Conservation (phyloP, 2,329 filamentous ascomycete species). For the Aspergillus puulaauensis region DNA sequence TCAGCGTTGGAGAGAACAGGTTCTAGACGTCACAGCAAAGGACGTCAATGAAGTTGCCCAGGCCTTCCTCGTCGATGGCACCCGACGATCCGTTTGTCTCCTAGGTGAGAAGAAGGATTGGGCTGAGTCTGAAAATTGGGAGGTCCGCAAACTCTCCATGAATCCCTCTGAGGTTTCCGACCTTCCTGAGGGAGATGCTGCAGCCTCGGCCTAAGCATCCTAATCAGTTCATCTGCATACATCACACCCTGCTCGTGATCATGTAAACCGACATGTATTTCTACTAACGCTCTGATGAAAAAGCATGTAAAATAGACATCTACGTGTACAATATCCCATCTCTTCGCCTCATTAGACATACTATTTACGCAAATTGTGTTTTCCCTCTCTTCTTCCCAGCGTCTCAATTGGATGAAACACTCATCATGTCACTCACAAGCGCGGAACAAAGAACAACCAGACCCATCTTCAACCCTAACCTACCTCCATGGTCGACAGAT, state of each 20-base stretch:
- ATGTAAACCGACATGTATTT: conserved; percentile 12
- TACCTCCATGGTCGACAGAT: conserved; percentile 50
- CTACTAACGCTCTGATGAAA: conserved; percentile 16
- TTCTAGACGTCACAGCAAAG: conserved; percentile 80
- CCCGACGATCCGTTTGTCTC: conserved; percentile 64
- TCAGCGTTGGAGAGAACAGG: conserved; percentile 75
- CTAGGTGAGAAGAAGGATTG: conserved; percentile 82
- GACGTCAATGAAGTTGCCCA: conserved; percentile 81
- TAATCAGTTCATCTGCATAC: neutral
- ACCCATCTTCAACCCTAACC: conserved; percentile 47
- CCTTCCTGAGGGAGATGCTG: conserved; percentile 10
- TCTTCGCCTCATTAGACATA: neutral
- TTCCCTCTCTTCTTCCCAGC: conserved; percentile 7
- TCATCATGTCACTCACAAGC: conserved; percentile 7
- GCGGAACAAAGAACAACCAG: conserved; percentile 46
- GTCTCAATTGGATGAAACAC: neutral
- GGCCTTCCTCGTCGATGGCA: conserved; percentile 71
- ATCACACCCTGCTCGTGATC: neutral
- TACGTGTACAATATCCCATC: conserved; percentile 21
- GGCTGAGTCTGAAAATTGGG: conserved; percentile 69
- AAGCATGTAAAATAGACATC: conserved; percentile 21
- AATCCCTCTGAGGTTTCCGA: conserved; percentile 26
- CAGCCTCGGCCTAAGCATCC: conserved; percentile 25
- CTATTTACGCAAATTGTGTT: neutral
- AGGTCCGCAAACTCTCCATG: conserved; percentile 71